phyloP scores from a whole-genome alignment of 2,329 filamentous ascomycete species.

The Aspergillus costaricaensis region DNA sequence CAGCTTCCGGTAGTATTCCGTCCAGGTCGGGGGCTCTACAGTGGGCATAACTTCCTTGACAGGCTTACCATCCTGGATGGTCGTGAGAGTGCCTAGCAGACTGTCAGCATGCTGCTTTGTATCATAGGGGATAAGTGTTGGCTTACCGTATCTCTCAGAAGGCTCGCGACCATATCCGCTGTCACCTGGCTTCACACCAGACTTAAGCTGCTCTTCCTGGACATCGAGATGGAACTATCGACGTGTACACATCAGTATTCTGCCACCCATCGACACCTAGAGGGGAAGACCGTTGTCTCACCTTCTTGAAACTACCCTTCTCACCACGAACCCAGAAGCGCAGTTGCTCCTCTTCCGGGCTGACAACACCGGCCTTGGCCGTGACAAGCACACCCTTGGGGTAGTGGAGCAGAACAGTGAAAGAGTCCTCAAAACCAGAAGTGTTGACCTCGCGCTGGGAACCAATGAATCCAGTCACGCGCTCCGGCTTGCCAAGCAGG shows the following conservation, averaged over 20 bases:
- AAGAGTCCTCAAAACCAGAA: conserved; percentile 51
- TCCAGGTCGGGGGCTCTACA: conserved; percentile 67
- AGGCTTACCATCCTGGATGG: conserved; percentile 56
- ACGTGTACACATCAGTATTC: background rate
- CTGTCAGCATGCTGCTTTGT: background rate
- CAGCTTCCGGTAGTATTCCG: conserved; percentile 63
- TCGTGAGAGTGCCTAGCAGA: conserved; percentile 50
- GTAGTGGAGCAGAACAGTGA: conserved; percentile 68
- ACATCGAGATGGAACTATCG: conserved; percentile 61
- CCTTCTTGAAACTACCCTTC: conserved; percentile 74
- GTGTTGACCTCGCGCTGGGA: conserved; percentile 64
- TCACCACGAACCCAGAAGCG: conserved; percentile 76
- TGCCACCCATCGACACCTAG: background rate
- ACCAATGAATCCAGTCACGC: conserved; percentile 68
- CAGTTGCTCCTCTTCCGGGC: conserved; percentile 68
- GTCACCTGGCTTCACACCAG: conserved; percentile 63
- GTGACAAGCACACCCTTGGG: conserved; percentile 64
- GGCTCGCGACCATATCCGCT: conserved; percentile 66
- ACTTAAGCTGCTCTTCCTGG: conserved; percentile 73
- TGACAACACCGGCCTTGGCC: conserved; percentile 69
- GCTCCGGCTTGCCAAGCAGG: conserved; percentile 68
- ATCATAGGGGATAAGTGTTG: too few species aligned
- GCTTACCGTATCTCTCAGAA: conserved; percentile 57
- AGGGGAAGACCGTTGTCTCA: conserved; percentile 13
- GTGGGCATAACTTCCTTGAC: conserved; percentile 57